Conservation (phyloP, 2,329 filamentous ascomycete species). For the Aspergillus flavus region DNA sequence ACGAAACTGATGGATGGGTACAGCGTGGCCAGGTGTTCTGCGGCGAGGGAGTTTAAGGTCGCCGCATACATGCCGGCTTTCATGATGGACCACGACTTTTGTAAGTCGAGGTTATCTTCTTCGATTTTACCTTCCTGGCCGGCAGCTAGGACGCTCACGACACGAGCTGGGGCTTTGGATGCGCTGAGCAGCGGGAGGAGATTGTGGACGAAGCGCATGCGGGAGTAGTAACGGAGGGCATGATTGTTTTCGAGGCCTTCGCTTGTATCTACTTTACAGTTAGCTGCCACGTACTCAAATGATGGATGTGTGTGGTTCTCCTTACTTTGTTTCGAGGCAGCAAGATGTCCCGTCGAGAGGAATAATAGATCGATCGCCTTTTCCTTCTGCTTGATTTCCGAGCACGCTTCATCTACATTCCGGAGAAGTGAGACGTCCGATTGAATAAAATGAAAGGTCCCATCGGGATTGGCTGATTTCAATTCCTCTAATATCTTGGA, state of each 20-base stretch:
- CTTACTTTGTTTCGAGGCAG: conserved; percentile 35
- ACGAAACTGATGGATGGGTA: conserved; percentile 52
- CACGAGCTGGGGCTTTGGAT: conserved; percentile 53
- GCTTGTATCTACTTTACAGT: conserved; percentile 49
- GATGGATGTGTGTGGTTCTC: too few species aligned
- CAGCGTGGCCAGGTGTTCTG: conserved; percentile 51
- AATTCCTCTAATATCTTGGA: conserved; percentile 47
- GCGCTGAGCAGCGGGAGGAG: conserved; percentile 58
- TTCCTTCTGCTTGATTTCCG: conserved; percentile 55
- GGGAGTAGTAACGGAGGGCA: conserved; percentile 59
- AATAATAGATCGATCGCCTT: conserved; percentile 58
- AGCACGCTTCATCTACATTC: conserved; percentile 54
- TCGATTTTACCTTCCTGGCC: conserved; percentile 56
- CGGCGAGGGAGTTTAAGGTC: conserved; percentile 49
- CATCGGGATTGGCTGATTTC: conserved; percentile 43
- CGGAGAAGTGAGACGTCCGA: conserved; percentile 45
- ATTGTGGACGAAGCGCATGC: conserved; percentile 59
- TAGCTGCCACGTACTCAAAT: not conserved
- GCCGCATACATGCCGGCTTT: conserved; percentile 50
- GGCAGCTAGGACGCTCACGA: conserved; percentile 58
- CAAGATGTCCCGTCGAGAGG: conserved; percentile 49
- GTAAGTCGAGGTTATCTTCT: conserved; percentile 52
- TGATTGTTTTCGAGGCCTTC: conserved; percentile 60
- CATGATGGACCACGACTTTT: conserved; percentile 13
- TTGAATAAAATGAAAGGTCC: conserved; percentile 18